Conservation (phyloP, 2,329 filamentous ascomycete genomes). For the Arthrobotrys pseudoclavata region DNA sequence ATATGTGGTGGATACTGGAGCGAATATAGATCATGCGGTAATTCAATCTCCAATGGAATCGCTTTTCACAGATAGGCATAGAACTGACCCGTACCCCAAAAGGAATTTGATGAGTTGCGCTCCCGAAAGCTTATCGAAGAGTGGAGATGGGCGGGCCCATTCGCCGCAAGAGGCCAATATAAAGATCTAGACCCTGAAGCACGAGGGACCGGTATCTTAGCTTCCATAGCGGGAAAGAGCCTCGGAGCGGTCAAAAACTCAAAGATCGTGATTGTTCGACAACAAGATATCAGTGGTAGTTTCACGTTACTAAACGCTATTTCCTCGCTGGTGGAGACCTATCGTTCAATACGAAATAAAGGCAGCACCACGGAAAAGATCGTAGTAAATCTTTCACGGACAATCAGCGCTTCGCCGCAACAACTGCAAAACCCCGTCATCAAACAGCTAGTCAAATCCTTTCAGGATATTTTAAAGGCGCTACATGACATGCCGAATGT, state of each 20-base stretch:
- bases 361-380: not conserved
- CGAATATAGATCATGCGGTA: constrained; percentile 34
- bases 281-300: constrained; percentile 22
- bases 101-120: constrained; percentile 42
- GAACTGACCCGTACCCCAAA: not conserved
- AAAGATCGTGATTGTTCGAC: constrained; percentile 34
- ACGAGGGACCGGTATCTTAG: constrained; percentile 26
- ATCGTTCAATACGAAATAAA: constrained; percentile 7
- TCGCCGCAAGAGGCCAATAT: constrained; percentile 21
- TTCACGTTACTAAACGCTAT: constrained; percentile 33
- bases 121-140: constrained; percentile 16
- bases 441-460: not conserved
- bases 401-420: not conserved
- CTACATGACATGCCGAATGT: constrained; percentile 42
- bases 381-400: constrained; percentile 32
- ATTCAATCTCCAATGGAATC: not conserved
- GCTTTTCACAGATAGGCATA: not conserved
- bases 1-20: constrained; percentile 42
- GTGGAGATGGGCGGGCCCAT: constrained; percentile 44
- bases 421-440: not conserved
- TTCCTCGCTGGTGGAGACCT: constrained; percentile 8
- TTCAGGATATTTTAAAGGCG: not conserved
- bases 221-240: constrained; percentile 21
- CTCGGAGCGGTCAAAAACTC: constrained; percentile 45
- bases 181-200: constrained; percentile 17